Percentiles rank a stretch among this genome's conserved stretches.
phyloP scores from a whole-genome alignment of 768 basidiomycete species.

The Suillus brevipes region DNA sequence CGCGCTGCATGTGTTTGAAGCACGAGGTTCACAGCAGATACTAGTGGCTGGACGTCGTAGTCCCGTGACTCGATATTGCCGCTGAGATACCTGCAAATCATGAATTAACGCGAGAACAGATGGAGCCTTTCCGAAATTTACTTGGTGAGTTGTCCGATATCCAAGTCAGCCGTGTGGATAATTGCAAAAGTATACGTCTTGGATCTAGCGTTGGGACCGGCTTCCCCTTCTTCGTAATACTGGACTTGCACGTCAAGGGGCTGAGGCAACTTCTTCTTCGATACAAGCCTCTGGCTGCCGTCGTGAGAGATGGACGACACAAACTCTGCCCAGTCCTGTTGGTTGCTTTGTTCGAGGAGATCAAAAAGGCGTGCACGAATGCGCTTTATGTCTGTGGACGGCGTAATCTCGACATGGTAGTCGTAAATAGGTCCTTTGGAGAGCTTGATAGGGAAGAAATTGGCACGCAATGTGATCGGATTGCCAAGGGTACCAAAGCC shows the following conservation, averaged over 20 bases:
- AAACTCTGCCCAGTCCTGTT: conserved; percentile 38
- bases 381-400: conserved; percentile 36
- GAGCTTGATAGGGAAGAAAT: conserved; percentile 49
- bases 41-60: conserved; percentile 44
- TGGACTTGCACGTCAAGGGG: conserved; percentile 34
- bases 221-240: conserved; percentile 43
- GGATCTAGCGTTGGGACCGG: conserved; percentile 26
- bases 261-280: conserved; percentile 38
- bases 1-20: conserved; percentile 44
- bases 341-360: conserved; percentile 40
- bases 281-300: conserved; percentile 40
- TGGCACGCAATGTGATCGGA: conserved; percentile 44
- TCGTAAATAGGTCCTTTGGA: conserved; percentile 43
- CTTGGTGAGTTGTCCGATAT: conserved; percentile 31
- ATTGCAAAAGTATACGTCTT: conserved; percentile 43
- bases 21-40: conserved; percentile 50
- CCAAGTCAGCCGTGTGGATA: conserved; percentile 31
- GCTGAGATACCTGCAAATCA: conserved; percentile 36
- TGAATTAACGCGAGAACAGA: conserved; percentile 5
- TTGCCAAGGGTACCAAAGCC: conserved; percentile 44
- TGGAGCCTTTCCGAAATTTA: conserved; percentile 21
- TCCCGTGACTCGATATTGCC: conserved; percentile 37
- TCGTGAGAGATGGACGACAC: conserved; percentile 42
- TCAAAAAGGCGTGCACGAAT: conserved; percentile 42
- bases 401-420: conserved; percentile 43